Percentiles rank a stretch among this genome's conserved stretches.
These are phyloP conservation scores for Pachyrhizus erosus DNA, from an alignment of 306 rosid genomes.

Conservation along the genomic window DNA sequence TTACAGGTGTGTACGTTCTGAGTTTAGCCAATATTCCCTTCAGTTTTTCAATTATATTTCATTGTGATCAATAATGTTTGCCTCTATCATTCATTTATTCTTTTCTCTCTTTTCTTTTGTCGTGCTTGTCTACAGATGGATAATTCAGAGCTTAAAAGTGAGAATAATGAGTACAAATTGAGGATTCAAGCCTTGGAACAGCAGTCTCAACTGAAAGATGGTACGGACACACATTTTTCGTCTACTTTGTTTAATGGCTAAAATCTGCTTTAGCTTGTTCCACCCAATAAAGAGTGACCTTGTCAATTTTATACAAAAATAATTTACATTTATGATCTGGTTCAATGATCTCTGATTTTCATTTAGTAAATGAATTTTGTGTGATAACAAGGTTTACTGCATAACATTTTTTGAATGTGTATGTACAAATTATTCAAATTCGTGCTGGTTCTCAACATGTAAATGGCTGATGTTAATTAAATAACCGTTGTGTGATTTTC, in stretches of 20 bases:
- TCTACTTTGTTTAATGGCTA: conserved; percentile 31
- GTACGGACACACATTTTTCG: conserved; percentile 50
- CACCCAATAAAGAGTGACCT: not conserved
- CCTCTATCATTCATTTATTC: conserved; percentile 12
- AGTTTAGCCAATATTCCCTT: conserved; percentile 36
- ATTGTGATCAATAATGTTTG: conserved; percentile 26
- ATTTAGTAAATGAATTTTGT: not conserved
- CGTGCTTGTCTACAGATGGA: conserved; percentile 60
- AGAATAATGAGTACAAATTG: conserved; percentile 80
- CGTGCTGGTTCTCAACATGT: conserved; percentile 2
- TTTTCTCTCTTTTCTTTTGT: conserved; percentile 2
- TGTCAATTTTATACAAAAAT: not conserved
- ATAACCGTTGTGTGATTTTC: conserved; percentile 20
- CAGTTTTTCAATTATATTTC: not conserved
- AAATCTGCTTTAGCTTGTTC: conserved; percentile 7
- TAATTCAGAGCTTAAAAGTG: conserved; percentile 57
- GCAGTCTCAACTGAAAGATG: conserved; percentile 85
- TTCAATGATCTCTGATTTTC: not conserved
- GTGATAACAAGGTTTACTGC: not conserved
- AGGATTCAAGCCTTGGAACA: conserved; percentile 90
- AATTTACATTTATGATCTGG: not conserved
- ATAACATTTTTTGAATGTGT: not conserved
- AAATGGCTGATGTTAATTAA: conserved; percentile 23
- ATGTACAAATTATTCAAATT: conserved; percentile 11
- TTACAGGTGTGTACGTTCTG: conserved; percentile 64